Evolutionary conservation across 2,329 filamentous ascomycete genomes (phyloP).

Genomic region (Pyrenophora graminea): DNA sequence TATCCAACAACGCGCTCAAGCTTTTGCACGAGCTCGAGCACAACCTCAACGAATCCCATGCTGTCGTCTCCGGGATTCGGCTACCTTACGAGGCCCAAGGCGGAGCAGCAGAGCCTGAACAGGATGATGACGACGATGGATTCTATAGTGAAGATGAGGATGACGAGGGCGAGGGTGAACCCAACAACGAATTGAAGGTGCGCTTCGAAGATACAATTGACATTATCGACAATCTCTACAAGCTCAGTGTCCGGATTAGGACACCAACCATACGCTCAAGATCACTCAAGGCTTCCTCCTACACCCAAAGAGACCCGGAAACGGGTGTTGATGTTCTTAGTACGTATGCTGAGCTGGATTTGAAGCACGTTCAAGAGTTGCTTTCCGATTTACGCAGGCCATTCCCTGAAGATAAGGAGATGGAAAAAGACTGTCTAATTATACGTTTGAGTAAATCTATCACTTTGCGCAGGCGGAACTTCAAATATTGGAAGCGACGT

Average conservation of each 20-base stretch:
- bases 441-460: conserved; percentile 36
- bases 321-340: conserved; percentile 42
- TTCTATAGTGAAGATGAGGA: conserved; percentile 37
- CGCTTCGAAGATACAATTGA: conserved; percentile 45
- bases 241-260: conserved; percentile 44
- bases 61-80: conserved; percentile 34
- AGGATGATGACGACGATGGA: conserved; percentile 31
- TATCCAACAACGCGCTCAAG: conserved; percentile 41
- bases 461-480: conserved; percentile 43
- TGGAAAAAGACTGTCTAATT: conserved; percentile 28
- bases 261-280: conserved; percentile 40
- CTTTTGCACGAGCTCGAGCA: conserved; percentile 39
- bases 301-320: conserved; percentile 40
- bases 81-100: conserved; percentile 42
- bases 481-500: conserved; percentile 46
- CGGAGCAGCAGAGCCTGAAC: conserved; percentile 16
- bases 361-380: conserved; percentile 36
- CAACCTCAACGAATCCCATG: conserved; percentile 35
- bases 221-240: conserved; percentile 46
- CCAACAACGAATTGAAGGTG: conserved; percentile 40
- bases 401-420: conserved; percentile 7
- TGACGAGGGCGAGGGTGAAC: conserved; percentile 23
- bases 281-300: conserved; percentile 43
- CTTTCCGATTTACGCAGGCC: conserved; percentile 29
- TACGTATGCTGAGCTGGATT: conserved; percentile 39